These are phyloP conservation scores for Breviolum minutum DNA, from an alignment of 73 alveolate species.

Conservation along the genomic window DNA sequence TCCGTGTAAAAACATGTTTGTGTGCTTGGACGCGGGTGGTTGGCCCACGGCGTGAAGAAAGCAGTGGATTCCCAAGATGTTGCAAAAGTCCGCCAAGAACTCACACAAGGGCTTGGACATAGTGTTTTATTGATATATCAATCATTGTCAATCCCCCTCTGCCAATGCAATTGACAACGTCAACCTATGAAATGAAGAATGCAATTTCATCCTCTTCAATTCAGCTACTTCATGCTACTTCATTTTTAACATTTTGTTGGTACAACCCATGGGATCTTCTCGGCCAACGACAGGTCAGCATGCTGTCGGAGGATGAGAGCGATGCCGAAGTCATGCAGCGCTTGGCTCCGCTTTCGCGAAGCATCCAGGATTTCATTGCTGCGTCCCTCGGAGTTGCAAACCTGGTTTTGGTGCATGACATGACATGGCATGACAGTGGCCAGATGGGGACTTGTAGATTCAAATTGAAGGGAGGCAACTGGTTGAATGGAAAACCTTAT, in stretches of 20 bases:
- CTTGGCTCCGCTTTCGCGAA: constrained; percentile 72
- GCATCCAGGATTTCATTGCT: constrained; percentile 88
- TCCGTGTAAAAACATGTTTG: too few relatives aligned
- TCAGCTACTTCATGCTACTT: too few relatives aligned
- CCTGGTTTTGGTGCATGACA: neutral
- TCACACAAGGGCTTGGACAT: too few relatives aligned
- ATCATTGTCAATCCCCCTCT: too few relatives aligned
- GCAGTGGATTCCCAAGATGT: too few relatives aligned
- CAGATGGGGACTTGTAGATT: neutral
- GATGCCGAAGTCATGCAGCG: constrained; percentile 81
- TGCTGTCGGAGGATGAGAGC: constrained; percentile 73
- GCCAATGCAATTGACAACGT: too few relatives aligned
- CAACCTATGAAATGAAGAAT: too few relatives aligned
- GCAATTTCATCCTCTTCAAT: too few relatives aligned
- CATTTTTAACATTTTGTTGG: neutral
- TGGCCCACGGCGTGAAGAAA: too few relatives aligned
- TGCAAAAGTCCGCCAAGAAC: too few relatives aligned
- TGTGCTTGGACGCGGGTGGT: too few relatives aligned
- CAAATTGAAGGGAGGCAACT: neutral
- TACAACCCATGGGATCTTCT: neutral
- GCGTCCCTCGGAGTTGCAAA: neutral
- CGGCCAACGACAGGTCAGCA: constrained; percentile 78
- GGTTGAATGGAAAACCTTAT: neutral
- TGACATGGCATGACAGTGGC: neutral
- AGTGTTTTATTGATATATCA: too few relatives aligned